phyloP scores from a whole-genome alignment of 2,329 filamentous ascomycete species.

The Talaromyces funiculosus region DNA sequence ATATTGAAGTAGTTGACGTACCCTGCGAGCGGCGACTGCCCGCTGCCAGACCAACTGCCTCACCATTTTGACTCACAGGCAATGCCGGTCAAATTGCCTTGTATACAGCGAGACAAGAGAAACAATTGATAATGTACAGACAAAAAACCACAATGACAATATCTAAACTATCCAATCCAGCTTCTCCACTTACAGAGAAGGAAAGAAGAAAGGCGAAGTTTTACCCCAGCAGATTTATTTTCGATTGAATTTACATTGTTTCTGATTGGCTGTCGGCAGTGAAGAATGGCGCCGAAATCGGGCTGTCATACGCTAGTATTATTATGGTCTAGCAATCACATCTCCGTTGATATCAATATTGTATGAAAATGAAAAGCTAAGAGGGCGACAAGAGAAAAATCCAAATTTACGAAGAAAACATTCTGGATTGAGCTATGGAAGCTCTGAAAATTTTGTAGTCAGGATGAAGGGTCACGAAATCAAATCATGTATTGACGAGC shows the following conservation, averaged over 20 bases:
- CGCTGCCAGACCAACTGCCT: slow-evolving; percentile 37
- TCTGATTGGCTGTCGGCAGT: slow-evolving; percentile 12
- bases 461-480: too few species aligned
- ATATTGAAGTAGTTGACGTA: slow-evolving; percentile 17
- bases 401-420: too few species aligned
- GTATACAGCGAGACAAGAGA: background rate
- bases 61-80: slow-evolving; percentile 25
- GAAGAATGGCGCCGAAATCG: slow-evolving; percentile 10
- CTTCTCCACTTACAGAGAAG: slow-evolving; percentile 3
- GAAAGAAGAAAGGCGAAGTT: background rate
- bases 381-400: too few species aligned
- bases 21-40: slow-evolving; percentile 33
- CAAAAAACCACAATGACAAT: background rate
- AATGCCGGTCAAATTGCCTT: background rate
- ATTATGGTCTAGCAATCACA: background rate
- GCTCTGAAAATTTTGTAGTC: too few species aligned
- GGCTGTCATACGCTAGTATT: background rate
- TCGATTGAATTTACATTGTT: slow-evolving; percentile 4
- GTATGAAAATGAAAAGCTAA: too few species aligned
- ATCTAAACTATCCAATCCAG: background rate
- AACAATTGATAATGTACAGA: background rate
- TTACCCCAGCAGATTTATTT: slow-evolving; percentile 11
- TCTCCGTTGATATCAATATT: background rate
- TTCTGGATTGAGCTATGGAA: too few species aligned
- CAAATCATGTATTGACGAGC: too few species aligned